A percentile compares a stretch with the other conserved stretches of the same genome.
phyloP scores from a whole-genome alignment of 2,329 filamentous ascomycete species.

The Bipolaris victoriae region DNA sequence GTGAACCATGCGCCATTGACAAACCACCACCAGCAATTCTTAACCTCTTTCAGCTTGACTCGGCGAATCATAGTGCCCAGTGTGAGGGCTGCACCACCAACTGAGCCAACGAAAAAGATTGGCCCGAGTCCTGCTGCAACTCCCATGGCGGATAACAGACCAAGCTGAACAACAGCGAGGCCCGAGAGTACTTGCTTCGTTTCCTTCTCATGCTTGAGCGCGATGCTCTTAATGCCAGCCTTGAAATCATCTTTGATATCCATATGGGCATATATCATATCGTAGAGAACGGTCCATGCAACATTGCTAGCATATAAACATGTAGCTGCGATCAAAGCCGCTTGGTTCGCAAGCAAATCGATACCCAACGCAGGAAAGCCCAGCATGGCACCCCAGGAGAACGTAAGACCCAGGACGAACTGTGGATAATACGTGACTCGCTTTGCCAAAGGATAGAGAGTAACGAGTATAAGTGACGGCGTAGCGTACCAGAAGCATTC shows the following conservation, averaged over 20 bases:
- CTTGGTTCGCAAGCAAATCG: constrained; percentile 69
- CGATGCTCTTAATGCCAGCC: constrained; percentile 88
- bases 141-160: constrained; percentile 73
- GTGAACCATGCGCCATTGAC: constrained; percentile 67
- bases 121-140: constrained; percentile 65
- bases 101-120: constrained; percentile 63
- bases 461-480: constrained; percentile 75
- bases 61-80: constrained; percentile 65
- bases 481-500: constrained; percentile 78
- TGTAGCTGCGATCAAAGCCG: constrained; percentile 69
- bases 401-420: constrained; percentile 80
- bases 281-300: constrained; percentile 86
- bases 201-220: constrained; percentile 75
- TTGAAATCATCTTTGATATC: constrained; percentile 85
- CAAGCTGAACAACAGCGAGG: constrained; percentile 71
- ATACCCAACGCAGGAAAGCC: constrained; percentile 84
- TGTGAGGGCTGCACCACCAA: constrained; percentile 62
- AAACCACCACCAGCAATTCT: constrained; percentile 70
- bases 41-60: constrained; percentile 63
- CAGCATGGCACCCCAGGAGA: constrained; percentile 89
- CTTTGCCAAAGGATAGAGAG: constrained; percentile 81
- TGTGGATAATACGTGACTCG: constrained; percentile 88
- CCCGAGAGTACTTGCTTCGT: constrained; percentile 78
- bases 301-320: constrained; percentile 79
- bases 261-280: constrained; percentile 95